Base-by-base conservation (phyloP, 176 grass and related monocot species). In the Luzula sylvatica region DNA sequence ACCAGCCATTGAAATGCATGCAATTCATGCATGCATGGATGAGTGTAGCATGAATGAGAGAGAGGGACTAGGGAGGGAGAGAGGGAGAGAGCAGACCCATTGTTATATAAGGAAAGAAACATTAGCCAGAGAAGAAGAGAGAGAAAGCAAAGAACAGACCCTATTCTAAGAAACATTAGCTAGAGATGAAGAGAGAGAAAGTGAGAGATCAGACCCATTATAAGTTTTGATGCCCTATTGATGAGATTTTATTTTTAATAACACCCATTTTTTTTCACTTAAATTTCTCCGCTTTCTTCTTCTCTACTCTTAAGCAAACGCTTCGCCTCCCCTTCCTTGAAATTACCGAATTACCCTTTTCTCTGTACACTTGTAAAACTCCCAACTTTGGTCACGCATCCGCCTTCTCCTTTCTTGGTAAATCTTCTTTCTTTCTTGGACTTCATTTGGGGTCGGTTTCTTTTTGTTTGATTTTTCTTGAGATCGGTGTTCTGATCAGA, bases 21-120 rank as follows among this genome's bases (percentile, higher is more conserved):
- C 51, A 56, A 26, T 39, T 19, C 23, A 53, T 59, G 54, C 39
- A 64, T 73, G 52, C 73, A 70, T 83, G 71, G 41, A 55, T 57
- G 30, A n/a, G n/a, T 7, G 42, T 64, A 60, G 39, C 20, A 61
- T 59, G 55, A 24, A 5, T 1, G 11, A 7, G 8, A 63, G 45
- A 39, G 52, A 65, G 60, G 28, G 19, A 28, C 3, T 14, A 32
- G 53, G 20, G 26, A 29, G 48, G 25, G 45, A 42, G 59, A 53
- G 49, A 38, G 20, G 20, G n/a, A 38, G 15, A 38, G 29, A 40
- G 56, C 41, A 57, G 42, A 52, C 6, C 26, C 52, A 30, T 13
- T 61, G 57, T 46, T 46, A 64, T 50, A 45, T 46, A 74, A 69
- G 64, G 20, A 52, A 67, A 51, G 16, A 46, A 76, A 70, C 20